Evolutionary conservation across 148 eudicot genomes (phyloP), one percentile per base, ranked within the genome.

Genomic region (Vaccinium vitisidaea): DNA sequence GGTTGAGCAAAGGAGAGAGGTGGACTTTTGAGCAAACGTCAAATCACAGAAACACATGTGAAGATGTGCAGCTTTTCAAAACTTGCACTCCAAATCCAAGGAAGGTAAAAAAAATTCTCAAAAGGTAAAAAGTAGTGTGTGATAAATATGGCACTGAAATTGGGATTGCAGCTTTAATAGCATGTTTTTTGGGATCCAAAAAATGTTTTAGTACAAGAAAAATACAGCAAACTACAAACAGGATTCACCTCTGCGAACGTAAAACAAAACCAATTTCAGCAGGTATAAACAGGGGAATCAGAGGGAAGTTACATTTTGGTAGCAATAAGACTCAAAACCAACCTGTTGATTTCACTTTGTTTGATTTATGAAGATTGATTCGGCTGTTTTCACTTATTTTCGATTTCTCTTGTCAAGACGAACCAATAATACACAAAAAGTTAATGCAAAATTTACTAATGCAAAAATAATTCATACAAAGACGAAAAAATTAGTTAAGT

Each of bases 21-120:
- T 53, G 46, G 83, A 71, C 78, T 48, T 52, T 74, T 83, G 80
- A 49, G 84, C 36, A 10, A 10, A 67, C 39, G 84, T 85, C 84
- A 81, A 80, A 25, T 74, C 84, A 79, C 32, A 8, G 59, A 61
- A 50, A 16, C 73, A 32, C 80, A 85, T 10, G 88, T 82, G 84
- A 82, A 63, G 49, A 39, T 50, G 32, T 50, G 84, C 89, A 87
- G 89, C 89, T 84, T 87, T 87, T 84, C 46, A 49, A 87, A 75
- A 36, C 88, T 87, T 84, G 86, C 88, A 87, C 88, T 87, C 88
- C 69, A 80, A 84, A 79, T 79, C 81, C 16, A 78, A 12, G 36
- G 23, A 76, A 2, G 73, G 73, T 15, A 13, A 52, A 50, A 46
- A 49, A 49, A 50, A 14, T 12, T 53, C 61, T 46, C 18, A n/a